Evolutionary conservation across 805 yeast genomes (phyloP), one percentile per base, ranked within the genome.

Genomic region (Starmerella kuoi): DNA sequence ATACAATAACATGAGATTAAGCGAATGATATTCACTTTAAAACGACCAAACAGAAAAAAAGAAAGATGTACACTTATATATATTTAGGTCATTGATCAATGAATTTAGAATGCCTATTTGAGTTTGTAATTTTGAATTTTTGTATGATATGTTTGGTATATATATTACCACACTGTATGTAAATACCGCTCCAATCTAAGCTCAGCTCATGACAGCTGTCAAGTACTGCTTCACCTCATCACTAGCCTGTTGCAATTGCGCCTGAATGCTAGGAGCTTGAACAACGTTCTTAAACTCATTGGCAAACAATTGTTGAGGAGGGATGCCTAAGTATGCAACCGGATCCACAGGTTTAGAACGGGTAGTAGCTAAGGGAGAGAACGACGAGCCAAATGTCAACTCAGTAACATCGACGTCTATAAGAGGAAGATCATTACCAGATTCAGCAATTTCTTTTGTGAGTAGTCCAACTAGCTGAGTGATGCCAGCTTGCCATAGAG

Each of bases 361-460:
- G 37, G 86, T 76, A 2, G 81, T 72, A 1, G 72, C 74, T 45
- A 91, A 66, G 55, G 73, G 77, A 40, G 93, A 82, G 61, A 74
- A 91, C 40, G 78, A 75, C 0, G 95, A 79, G 2, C 97, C 97
- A 61, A 87, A 91, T 2, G 91, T 68, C 38, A 79, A 70, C 47
- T 86, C 94, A 40, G 80, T 86, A 24, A 72, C 53, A 50, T 78
- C 79, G 23, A 48, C 45, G 11, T 48, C 54, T 27, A 66, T 61
- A 23, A 40, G 55, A 15, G 50, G 57, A 7, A 39, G 49, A 12
- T 25, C 45, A 8, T 31, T 42, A 15, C 46, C 47, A 3, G 62
- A 46, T 42, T 63, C 65, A 2, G 62, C 68, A 35, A 66, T 48
- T 37, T 61, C 65, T 31, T 67, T 64, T n/a, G 66, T 61, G 31